Percentiles rank a stretch among this genome's conserved stretches.
Conservation (phyloP, 2,329 filamentous ascomycete genomes). For the Madurella fahalii region DNA sequence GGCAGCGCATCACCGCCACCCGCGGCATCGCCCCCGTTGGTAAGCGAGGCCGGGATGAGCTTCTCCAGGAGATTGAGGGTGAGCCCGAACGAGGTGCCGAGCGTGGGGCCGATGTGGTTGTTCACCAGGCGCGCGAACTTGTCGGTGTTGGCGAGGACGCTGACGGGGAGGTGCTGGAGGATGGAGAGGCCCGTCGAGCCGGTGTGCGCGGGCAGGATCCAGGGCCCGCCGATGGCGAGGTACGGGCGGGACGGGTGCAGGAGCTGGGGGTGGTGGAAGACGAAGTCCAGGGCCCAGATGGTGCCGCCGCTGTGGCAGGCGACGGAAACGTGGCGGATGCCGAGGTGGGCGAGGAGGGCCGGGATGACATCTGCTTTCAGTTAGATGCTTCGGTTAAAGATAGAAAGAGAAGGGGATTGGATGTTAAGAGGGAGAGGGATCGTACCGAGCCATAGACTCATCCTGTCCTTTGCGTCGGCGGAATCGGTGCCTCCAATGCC, state of each 20-base stretch:
- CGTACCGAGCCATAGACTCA: constrained; percentile 30
- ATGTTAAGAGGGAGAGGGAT: no score
- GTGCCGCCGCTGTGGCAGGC: constrained; percentile 32
- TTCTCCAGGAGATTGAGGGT: neutral
- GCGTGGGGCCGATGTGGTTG: constrained; percentile 19
- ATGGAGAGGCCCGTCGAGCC: constrained; percentile 22
- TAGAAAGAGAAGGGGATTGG: no score
- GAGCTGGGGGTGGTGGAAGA: constrained; percentile 29
- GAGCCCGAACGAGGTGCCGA: constrained; percentile 13
- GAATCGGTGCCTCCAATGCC: constrained; percentile 35
- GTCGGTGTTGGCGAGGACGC: constrained; percentile 22
- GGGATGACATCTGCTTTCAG: constrained; percentile 19
- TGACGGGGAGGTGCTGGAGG: constrained; percentile 22
- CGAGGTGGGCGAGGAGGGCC: constrained; percentile 33
- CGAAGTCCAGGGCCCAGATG: constrained; percentile 31
- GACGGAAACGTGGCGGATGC: constrained; percentile 29
- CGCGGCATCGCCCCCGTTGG: neutral
- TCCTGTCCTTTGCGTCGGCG: constrained; percentile 20
- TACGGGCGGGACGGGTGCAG: constrained; percentile 26
- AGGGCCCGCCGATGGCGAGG: constrained; percentile 30
- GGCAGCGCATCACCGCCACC: neutral
- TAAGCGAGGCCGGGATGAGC: no score
- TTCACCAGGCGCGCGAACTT: constrained; percentile 23
- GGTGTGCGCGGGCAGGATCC: constrained; percentile 30
- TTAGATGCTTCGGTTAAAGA: no score